Percentiles rank a stretch among this genome's conserved stretches.
phyloP scores from a whole-genome alignment of 768 basidiomycete genomes.

The Leccinum broughii region DNA sequence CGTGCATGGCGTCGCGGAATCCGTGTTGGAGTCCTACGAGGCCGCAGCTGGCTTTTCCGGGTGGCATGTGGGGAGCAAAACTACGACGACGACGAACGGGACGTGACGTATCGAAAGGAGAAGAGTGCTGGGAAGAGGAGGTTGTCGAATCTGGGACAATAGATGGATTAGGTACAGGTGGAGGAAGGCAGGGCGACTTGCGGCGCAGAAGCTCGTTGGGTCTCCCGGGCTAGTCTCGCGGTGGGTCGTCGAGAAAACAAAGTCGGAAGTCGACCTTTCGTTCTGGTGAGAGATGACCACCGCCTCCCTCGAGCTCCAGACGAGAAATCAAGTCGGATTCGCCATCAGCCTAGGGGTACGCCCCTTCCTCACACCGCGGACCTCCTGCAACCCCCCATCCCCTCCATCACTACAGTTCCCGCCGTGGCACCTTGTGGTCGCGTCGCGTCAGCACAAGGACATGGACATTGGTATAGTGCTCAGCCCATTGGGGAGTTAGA shows the following conservation, averaged over 20 bases:
- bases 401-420: slow-evolving; percentile 17
- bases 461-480: slow-evolving; percentile 24
- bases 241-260: slow-evolving; percentile 1
- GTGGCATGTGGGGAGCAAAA: too few species aligned
- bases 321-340: slow-evolving; percentile 10
- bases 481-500: slow-evolving; percentile 23
- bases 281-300: slow-evolving; percentile 3
- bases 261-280: background rate
- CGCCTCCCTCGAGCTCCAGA: slow-evolving; percentile 3
- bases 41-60: too few species aligned
- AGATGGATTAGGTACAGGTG: slow-evolving; percentile 22
- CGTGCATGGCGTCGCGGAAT: too few species aligned
- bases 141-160: slow-evolving; percentile 5
- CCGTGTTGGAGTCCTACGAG: too few species aligned
- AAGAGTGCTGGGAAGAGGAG: background rate
- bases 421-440: slow-evolving; percentile 16
- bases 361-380: slow-evolving; percentile 7
- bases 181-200: slow-evolving; percentile 21
- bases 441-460: slow-evolving; percentile 13
- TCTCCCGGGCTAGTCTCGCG: slow-evolving; percentile 16
- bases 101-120: background rate
- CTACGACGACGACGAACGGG: background rate
- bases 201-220: slow-evolving; percentile 24
- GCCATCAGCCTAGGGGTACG: slow-evolving; percentile 10
- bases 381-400: background rate